A percentile compares a stretch with the other conserved stretches of the same genome.
Evolutionary conservation across 2,329 filamentous ascomycete genomes (phyloP).

Genomic region (Penicillium sp.): DNA sequence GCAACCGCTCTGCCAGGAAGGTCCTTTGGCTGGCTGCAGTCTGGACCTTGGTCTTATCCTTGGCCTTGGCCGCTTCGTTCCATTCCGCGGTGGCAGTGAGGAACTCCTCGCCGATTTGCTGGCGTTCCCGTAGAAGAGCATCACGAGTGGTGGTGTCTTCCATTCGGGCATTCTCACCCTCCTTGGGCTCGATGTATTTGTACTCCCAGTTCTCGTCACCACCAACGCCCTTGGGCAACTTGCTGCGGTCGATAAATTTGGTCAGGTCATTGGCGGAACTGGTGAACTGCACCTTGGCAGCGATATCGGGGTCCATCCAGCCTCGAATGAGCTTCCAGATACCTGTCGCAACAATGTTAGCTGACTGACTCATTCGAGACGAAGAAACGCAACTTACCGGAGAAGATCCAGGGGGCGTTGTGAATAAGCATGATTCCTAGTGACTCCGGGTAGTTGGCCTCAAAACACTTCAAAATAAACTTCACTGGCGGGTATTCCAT

Average conservation of each 20-base stretch:
- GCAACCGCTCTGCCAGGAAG: conserved; percentile 63
- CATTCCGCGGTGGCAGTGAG: conserved; percentile 73
- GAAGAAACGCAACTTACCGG: conserved; percentile 54
- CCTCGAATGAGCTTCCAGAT: conserved; percentile 92
- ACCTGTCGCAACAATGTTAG: conserved; percentile 49
- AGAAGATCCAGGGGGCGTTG: conserved; percentile 93
- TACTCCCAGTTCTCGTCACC: conserved; percentile 83
- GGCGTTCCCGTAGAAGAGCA: conserved; percentile 62
- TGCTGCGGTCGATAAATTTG: conserved; percentile 66
- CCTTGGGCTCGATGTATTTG: conserved; percentile 71
- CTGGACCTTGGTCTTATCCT: conserved; percentile 43
- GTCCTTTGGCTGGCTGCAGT: conserved; percentile 58
- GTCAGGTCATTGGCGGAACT: conserved; percentile 74
- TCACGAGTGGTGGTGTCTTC: conserved; percentile 64
- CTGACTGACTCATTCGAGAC: not conserved
- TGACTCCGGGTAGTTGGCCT: conserved; percentile 93
- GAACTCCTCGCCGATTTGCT: conserved; percentile 67
- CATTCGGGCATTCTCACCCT: conserved; percentile 74
- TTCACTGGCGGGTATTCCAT: conserved; percentile 98
- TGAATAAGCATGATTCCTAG: conserved; percentile 85
- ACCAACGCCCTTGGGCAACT: conserved; percentile 77
- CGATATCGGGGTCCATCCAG: conserved; percentile 96
- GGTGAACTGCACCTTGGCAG: conserved; percentile 87
- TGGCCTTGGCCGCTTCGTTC: conserved; percentile 57
- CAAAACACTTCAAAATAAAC: conserved; percentile 97